These are phyloP conservation scores for Pyrrhoderma noxium DNA, from an alignment of 1,284 basidiomycete species.

Conservation along the genomic window DNA sequence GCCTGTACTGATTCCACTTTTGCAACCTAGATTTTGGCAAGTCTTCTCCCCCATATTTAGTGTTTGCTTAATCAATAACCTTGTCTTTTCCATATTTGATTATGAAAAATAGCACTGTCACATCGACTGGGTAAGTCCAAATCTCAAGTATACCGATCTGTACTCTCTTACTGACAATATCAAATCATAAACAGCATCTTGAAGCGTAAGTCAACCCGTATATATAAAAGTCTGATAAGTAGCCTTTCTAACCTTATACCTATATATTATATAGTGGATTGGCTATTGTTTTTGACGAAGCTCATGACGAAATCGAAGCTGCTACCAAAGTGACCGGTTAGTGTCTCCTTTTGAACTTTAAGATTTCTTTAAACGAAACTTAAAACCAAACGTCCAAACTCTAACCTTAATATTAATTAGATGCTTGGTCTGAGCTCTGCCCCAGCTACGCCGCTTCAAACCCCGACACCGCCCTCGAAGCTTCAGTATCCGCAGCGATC, in stretches of 20 bases:
- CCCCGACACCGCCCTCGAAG: constrained; percentile 14
- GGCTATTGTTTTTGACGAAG: constrained; percentile 36
- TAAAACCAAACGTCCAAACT: no score
- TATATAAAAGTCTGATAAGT: constrained; percentile 24
- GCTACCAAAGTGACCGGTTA: constrained; percentile 24
- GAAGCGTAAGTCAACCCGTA: constrained; percentile 25
- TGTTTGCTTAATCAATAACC: background rate
- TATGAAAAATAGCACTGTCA: constrained; percentile 28
- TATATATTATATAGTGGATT: constrained; percentile 32
- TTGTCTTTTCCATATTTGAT: background rate
- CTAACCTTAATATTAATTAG: background rate
- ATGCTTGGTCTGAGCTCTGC: constrained; percentile 14
- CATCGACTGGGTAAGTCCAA: constrained; percentile 11
- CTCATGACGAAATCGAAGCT: constrained; percentile 23
- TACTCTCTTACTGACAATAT: background rate
- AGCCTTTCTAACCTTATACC: constrained; percentile 23
- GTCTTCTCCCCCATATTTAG: background rate
- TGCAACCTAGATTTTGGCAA: no score
- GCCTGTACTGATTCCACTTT: no score
- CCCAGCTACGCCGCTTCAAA: constrained; percentile 9
- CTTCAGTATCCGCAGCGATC: no score
- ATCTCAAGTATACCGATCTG: background rate
- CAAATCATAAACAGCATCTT: constrained; percentile 27
- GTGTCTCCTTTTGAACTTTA: background rate
- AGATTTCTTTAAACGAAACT: no score